Percentiles rank a stretch among this genome's conserved stretches.
These are phyloP conservation scores for Ilyonectria robusta DNA, from an alignment of 2,329 filamentous ascomycete species.

Conservation along the genomic window DNA sequence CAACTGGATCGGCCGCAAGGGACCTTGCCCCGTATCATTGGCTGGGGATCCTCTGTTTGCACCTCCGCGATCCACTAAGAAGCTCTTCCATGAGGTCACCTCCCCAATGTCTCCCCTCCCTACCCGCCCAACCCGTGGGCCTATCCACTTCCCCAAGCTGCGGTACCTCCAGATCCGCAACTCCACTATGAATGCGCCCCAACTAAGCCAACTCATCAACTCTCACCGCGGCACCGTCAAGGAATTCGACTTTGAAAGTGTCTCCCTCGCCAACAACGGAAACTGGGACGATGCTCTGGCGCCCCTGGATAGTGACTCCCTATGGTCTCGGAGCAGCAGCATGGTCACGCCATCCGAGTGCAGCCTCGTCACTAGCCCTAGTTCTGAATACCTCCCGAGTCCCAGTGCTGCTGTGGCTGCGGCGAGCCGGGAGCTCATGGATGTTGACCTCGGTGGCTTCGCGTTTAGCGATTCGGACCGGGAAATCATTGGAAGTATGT, in stretches of 20 bases:
- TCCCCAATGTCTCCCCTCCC: conserved; percentile 75
- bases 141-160: conserved; percentile 77
- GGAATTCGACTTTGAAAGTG: conserved; percentile 86
- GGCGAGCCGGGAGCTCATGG: conserved; percentile 64
- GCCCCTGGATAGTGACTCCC: conserved; percentile 68
- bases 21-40: conserved; percentile 81
- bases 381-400: conserved; percentile 57
- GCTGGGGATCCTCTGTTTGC: conserved; percentile 79
- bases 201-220: conserved; percentile 78
- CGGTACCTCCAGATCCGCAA: conserved; percentile 81
- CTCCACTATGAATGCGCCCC: conserved; percentile 77
- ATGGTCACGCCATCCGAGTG: conserved; percentile 47
- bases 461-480: conserved; percentile 54
- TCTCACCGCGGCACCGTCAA: conserved; percentile 77
- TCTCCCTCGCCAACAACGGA: conserved; percentile 76
- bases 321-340: conserved; percentile 53
- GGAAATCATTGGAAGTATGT: conserved; percentile 49
- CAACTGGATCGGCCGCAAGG: conserved; percentile 82
- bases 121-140: conserved; percentile 63
- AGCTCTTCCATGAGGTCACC: conserved; percentile 76
- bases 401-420: conserved; percentile 69
- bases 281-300: conserved; percentile 88
- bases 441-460: conserved; percentile 57
- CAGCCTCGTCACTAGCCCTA: conserved; percentile 53
- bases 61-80: conserved; percentile 65